A percentile compares a stretch with the other conserved stretches of the same genome.
These are phyloP conservation scores for Asterochloris sp. DNA, from an alignment of 139 green algal species.

Conservation along the genomic window DNA sequence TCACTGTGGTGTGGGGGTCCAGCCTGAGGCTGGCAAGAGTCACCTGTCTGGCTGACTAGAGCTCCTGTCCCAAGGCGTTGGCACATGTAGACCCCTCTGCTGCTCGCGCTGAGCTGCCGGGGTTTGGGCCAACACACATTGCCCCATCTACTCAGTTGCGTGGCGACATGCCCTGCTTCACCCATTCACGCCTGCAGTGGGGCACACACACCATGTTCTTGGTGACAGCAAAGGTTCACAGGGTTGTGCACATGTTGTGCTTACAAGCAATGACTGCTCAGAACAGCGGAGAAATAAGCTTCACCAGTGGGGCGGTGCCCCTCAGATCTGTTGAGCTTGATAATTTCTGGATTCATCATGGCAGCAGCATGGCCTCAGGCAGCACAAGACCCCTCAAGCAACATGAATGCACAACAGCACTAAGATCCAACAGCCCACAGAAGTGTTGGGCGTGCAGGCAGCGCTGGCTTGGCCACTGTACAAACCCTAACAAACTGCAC, in stretches of 20 bases:
- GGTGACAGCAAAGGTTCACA: background rate
- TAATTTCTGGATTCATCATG: slow-evolving; percentile 54
- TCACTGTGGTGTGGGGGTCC: background rate
- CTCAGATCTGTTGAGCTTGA: slow-evolving; percentile 85
- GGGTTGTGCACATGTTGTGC: background rate
- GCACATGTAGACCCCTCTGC: too few species aligned
- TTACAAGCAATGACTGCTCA: slow-evolving; percentile 31
- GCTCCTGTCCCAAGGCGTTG: too few species aligned
- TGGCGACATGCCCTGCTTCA: too few species aligned
- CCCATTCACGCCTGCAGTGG: too few species aligned
- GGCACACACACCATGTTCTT: too few species aligned
- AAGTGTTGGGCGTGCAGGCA: background rate
- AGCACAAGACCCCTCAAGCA: background rate
- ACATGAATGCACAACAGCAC: background rate
- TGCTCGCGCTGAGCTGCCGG: too few species aligned
- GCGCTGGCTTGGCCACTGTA: too few species aligned
- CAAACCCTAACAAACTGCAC: too few species aligned
- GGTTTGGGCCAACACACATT: too few species aligned
- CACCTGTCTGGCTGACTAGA: too few species aligned
- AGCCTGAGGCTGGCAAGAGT: too few species aligned
- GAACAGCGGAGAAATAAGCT: slow-evolving; percentile 63
- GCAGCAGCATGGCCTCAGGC: slow-evolving; percentile 2
- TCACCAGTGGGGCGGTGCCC: slow-evolving; percentile 25
- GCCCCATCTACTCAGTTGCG: too few species aligned
- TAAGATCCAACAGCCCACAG: background rate